A percentile compares a stretch with the other conserved stretches of the same genome.
These are phyloP conservation scores for Zizania latifolia DNA, from an alignment of 176 grass and related monocot genomes.

Conservation along the genomic window DNA sequence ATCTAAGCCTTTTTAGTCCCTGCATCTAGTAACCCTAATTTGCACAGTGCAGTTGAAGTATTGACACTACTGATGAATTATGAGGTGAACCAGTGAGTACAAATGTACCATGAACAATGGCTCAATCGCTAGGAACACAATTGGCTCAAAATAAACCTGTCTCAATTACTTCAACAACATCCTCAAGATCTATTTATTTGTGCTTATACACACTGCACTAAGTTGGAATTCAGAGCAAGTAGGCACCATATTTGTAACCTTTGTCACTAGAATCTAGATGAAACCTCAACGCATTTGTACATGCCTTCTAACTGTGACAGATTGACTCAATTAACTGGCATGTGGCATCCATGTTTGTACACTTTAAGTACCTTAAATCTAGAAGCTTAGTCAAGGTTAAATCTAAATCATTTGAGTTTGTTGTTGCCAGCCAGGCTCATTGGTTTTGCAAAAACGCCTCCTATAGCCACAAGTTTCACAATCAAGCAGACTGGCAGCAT, in stretches of 20 bases:
- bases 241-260: not conserved
- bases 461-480: not conserved
- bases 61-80: not conserved
- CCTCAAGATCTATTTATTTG: not conserved
- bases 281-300: no score
- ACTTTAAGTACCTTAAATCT: not conserved
- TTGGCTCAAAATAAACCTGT: not conserved
- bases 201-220: not conserved
- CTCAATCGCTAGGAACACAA: not conserved
- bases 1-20: not conserved
- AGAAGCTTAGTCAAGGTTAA: not conserved
- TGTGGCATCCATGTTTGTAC: slow-evolving; percentile 2
- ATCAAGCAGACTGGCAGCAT: not conserved
- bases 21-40: not conserved
- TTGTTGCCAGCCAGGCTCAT: not conserved
- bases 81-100: not conserved
- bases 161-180: not conserved
- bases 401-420: not conserved
- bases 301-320: not conserved
- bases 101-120: no score
- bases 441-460: not conserved
- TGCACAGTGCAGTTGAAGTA: not conserved
- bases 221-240: not conserved
- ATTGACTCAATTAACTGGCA: not conserved
- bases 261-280: not conserved